These are phyloP conservation scores for Selaginella tamariscina DNA, from an alignment of 75 land plant species.

Conservation along the genomic window DNA sequence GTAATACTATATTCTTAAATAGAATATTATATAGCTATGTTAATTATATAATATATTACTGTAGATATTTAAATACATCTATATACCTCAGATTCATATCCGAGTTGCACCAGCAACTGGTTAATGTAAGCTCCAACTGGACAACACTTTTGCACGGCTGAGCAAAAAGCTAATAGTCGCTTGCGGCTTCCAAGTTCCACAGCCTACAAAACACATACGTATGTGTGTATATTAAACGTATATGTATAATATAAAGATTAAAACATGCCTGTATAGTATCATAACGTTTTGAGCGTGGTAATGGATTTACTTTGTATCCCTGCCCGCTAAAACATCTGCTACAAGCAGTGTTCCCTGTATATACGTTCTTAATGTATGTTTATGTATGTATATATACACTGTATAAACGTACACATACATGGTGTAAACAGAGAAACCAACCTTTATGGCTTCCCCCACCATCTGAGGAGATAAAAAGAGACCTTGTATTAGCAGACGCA, in stretches of 20 bases:
- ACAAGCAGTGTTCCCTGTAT: constrained; percentile 70
- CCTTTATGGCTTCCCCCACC: constrained; percentile 97
- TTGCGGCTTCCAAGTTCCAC: constrained; percentile 74
- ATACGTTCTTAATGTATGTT: too few relatives aligned
- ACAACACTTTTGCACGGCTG: constrained; percentile 78
- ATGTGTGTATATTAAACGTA: not conserved
- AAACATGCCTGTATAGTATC: constrained; percentile 80
- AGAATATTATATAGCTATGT: too few relatives aligned
- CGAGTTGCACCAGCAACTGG: constrained; percentile 75
- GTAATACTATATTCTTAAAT: too few relatives aligned
- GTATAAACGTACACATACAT: not conserved
- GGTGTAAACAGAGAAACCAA: constrained; percentile 6
- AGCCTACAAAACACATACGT: constrained; percentile 33
- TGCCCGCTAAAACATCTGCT: constrained; percentile 81
- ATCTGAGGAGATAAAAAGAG: constrained; percentile 86
- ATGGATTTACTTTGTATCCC: constrained; percentile 72
- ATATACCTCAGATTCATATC: constrained; percentile 90
- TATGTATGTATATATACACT: too few relatives aligned
- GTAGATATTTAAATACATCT: too few relatives aligned
- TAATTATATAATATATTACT: too few relatives aligned
- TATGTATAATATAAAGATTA: too few relatives aligned
- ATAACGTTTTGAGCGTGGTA: constrained; percentile 50
- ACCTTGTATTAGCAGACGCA: constrained; percentile 80
- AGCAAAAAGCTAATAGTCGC: constrained; percentile 63
- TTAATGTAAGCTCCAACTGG: constrained; percentile 79